Base-by-base conservation (phyloP, 164 flowering plant genomes). In the Nelumbo lutea region DNA sequence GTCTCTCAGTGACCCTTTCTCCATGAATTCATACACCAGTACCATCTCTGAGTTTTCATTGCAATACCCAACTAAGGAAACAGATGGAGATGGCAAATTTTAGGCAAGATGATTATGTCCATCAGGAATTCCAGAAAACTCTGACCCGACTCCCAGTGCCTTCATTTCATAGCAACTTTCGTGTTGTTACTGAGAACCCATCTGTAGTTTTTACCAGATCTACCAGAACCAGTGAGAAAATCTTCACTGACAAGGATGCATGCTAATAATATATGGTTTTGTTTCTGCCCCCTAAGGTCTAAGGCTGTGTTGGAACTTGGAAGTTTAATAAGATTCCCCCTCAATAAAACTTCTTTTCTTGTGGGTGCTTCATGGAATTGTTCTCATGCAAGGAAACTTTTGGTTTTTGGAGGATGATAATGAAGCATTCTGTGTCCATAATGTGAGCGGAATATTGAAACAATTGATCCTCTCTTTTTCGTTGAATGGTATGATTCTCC, bases 21-120 rank as follows among this genome's bases (percentile, higher is more conserved):
- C 81, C 82, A 82, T 82, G 58, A 73, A 82, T 62, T 82, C 84
- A 48, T 82, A 82, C 13, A 79, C 82, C 59, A 82, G 75, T 65
- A 82, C 75, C 84, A 82, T 82, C 69, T 82, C 84, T 11, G 67
- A 53, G 56, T 67, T 56, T 52, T 82, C 82, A 63, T 81, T 73
- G 14, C 81, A 78, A 51, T 78, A 81, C 56, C 81, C 84, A 56
- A 81, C 72, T 38, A 81, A 53, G 10, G 81, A 74, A 63, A 81
- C 84, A 81, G 81, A 76, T 81, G 80, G 4, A 64, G 74, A 59
- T 81, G 78, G 7, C 81, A 74, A 52, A 81, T 69, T 42, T 61
- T 73, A 7, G 84, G 76, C 39, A 82, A 53, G 39, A 79, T 61
- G 60, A 55, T 67, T 8, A 82, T 75, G 59, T 82, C 84, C 0